These are phyloP conservation scores for Aspergillus baeticus DNA, from an alignment of 495 filamentous ascomycete genomes.

Conservation along the genomic window DNA sequence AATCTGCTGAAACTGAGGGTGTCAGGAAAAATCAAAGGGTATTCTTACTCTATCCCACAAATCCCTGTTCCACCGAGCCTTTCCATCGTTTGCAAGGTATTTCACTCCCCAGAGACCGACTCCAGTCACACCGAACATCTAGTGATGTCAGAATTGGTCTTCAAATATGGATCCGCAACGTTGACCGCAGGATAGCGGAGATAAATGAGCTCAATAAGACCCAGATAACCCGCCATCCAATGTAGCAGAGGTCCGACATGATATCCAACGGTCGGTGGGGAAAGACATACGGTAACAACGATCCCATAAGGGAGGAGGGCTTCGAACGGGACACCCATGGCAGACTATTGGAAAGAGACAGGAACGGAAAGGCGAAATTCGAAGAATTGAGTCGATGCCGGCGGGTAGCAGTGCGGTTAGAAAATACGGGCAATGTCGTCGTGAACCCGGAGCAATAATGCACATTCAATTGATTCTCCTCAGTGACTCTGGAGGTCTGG, in stretches of 20 bases:
- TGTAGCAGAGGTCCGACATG: not conserved
- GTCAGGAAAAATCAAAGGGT: not conserved
- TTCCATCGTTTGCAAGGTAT: slow-evolving; percentile 82
- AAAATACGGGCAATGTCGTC: slow-evolving; percentile 21
- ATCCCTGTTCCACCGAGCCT: slow-evolving; percentile 80
- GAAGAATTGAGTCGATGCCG: not conserved
- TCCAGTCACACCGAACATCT: slow-evolving; percentile 92
- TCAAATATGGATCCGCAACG: not conserved
- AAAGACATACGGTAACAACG: slow-evolving; percentile 70
- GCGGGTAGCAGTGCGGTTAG: slow-evolving; percentile 7
- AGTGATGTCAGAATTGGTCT: slow-evolving; percentile 10
- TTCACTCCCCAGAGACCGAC: slow-evolving; percentile 71
- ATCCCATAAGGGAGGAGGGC: slow-evolving; percentile 91
- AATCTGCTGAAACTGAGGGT: not conserved
- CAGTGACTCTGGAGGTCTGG: slow-evolving; percentile 20
- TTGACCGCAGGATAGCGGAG: not conserved
- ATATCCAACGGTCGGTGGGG: slow-evolving; percentile 1
- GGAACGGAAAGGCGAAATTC: not conserved
- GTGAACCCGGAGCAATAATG: slow-evolving; percentile 21
- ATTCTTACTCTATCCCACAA: slow-evolving; percentile 86
- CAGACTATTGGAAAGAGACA: slow-evolving; percentile 23
- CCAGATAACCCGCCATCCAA: not conserved
- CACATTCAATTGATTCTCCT: slow-evolving; percentile 6
- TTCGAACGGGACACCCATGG: slow-evolving; percentile 96
- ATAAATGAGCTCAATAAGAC: not conserved